Conservation (phyloP, 2,329 filamentous ascomycete species). For the Fusarium sp. region DNA sequence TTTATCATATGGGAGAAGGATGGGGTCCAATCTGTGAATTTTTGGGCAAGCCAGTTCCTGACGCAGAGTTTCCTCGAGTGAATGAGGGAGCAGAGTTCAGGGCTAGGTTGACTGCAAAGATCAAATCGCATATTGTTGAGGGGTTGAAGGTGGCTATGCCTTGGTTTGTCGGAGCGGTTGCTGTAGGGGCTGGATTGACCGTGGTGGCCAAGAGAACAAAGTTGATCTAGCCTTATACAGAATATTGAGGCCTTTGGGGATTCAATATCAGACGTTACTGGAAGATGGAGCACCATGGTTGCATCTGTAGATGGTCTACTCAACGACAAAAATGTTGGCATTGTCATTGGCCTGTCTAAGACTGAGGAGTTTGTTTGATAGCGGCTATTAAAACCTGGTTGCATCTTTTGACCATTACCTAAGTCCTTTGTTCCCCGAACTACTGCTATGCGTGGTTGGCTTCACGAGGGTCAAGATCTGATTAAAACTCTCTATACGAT, state of each 20-base stretch:
- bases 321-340: background rate
- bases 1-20: slow-evolving; percentile 49
- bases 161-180: slow-evolving; percentile 28
- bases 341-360: background rate
- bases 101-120: slow-evolving; percentile 17
- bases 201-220: background rate
- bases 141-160: slow-evolving; percentile 23
- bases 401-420: background rate
- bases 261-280: background rate
- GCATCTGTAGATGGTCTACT: background rate
- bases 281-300: background rate
- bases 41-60: slow-evolving; percentile 48
- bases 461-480: too few species aligned
- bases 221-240: background rate
- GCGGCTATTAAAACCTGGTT: background rate
- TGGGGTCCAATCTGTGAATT: slow-evolving; percentile 54
- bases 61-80: slow-evolving; percentile 47
- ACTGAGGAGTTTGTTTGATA: background rate
- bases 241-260: too few species aligned
- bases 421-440: background rate
- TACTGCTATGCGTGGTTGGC: too few species aligned
- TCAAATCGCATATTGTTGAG: slow-evolving; percentile 2
- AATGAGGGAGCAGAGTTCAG: slow-evolving; percentile 46
- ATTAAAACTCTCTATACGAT: background rate
- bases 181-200: slow-evolving; percentile 22